These are phyloP conservation scores for Trichosanthes cucumerina DNA, from an alignment of 306 rosid species.

Conservation along the genomic window DNA sequence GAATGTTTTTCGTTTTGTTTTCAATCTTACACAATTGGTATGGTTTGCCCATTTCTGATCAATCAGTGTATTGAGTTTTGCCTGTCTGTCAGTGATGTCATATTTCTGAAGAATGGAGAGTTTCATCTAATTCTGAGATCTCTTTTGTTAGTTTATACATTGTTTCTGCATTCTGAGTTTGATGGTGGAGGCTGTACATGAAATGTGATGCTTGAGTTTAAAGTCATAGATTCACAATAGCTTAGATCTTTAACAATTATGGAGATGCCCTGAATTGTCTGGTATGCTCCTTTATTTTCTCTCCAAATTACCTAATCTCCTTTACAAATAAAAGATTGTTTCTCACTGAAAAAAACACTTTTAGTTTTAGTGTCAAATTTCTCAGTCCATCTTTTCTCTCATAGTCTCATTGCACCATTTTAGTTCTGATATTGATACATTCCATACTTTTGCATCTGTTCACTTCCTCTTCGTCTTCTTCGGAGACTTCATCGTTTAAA, in stretches of 20 bases:
- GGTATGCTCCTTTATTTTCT: not conserved
- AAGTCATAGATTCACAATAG: not conserved
- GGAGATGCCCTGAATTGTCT: not conserved
- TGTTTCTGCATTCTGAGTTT: constrained; percentile 4
- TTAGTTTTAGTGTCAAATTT: not conserved
- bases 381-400: not conserved
- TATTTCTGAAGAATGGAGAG: not conserved
- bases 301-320: not conserved
- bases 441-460: not conserved
- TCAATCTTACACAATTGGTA: not conserved
- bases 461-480: not conserved
- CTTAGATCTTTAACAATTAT: not conserved
- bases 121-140: not conserved
- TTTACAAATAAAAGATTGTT: not conserved
- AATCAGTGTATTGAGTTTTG: not conserved
- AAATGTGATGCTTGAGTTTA: not conserved
- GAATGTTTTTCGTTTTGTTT: not conserved
- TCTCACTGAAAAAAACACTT: not conserved
- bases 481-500: not conserved
- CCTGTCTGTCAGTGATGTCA: not conserved
- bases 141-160: not conserved
- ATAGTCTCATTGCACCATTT: not conserved
- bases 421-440: not conserved
- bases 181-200: not conserved
- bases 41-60: not conserved